Conservation (phyloP, 495 filamentous ascomycete species). For the Penicillium simplicissimum region DNA sequence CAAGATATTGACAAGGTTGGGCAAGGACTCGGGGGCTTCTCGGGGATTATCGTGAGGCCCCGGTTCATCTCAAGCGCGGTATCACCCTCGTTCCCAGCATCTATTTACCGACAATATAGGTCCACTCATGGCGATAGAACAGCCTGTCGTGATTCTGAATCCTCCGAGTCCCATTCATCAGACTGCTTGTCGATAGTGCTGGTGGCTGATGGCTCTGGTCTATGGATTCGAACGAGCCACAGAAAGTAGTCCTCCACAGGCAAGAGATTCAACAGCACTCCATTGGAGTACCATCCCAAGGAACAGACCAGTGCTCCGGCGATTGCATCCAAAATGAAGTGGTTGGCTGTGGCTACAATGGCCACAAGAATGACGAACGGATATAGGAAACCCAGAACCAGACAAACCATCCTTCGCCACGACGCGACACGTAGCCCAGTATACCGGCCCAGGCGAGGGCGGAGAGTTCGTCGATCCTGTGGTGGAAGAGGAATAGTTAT, state of each 20-base stretch:
- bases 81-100: not conserved
- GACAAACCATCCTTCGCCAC: constrained; percentile 47
- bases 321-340: constrained; percentile 70
- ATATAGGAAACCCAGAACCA: constrained; percentile 60
- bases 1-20: not conserved
- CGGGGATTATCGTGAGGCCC: not conserved
- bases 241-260: constrained; percentile 67
- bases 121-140: not conserved
- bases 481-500: constrained; percentile 51
- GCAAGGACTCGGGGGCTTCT: not conserved
- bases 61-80: not conserved
- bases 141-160: constrained; percentile 16
- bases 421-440: constrained; percentile 38
- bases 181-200: constrained; percentile 9
- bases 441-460: constrained; percentile 21
- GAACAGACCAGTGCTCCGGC: constrained; percentile 61
- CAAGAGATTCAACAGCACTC: constrained; percentile 58
- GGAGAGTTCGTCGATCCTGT: constrained; percentile 32
- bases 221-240: constrained; percentile 61
- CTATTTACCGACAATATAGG: not conserved
- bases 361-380: constrained; percentile 64
- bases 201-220: constrained; percentile 46
- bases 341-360: constrained; percentile 73
- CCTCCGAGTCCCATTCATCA: constrained; percentile 27
- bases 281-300: constrained; percentile 59